Evolutionary conservation across 164 flowering plant genomes (phyloP).

Genomic region (Tinospora cordifolia): DNA sequence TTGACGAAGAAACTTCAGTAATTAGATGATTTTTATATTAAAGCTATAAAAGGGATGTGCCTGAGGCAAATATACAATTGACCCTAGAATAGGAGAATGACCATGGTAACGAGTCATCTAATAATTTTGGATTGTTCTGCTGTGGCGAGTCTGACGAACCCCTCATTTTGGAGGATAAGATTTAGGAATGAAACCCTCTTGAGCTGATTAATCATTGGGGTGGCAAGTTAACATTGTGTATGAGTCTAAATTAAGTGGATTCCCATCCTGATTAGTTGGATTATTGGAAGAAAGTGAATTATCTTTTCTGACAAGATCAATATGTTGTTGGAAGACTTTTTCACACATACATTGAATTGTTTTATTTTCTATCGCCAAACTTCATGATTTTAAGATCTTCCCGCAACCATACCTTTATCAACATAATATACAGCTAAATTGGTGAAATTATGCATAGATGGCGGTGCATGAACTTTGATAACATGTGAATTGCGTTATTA

Average conservation of each 20-base stretch:
- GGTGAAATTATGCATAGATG: too few species aligned
- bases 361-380: too few species aligned
- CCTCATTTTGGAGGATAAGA: background rate
- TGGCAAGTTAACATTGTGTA: background rate
- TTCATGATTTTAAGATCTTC: too few species aligned
- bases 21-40: background rate
- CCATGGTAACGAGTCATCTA: background rate
- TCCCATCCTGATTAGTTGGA: too few species aligned
- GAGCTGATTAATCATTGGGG: background rate
- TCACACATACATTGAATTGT: too few species aligned
- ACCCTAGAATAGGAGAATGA: too few species aligned
- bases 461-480: too few species aligned
- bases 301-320: background rate
- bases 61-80: background rate
- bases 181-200: background rate
- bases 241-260: background rate
- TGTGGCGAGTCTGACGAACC: background rate
- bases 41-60: background rate
- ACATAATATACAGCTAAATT: too few species aligned
- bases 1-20: background rate
- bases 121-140: background rate
- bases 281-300: background rate
- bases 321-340: too few species aligned
- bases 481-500: too few species aligned
- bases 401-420: too few species aligned